Evolutionary conservation across 2,329 filamentous ascomycete species (phyloP).

Genomic region (Epichloe coenophiala): DNA sequence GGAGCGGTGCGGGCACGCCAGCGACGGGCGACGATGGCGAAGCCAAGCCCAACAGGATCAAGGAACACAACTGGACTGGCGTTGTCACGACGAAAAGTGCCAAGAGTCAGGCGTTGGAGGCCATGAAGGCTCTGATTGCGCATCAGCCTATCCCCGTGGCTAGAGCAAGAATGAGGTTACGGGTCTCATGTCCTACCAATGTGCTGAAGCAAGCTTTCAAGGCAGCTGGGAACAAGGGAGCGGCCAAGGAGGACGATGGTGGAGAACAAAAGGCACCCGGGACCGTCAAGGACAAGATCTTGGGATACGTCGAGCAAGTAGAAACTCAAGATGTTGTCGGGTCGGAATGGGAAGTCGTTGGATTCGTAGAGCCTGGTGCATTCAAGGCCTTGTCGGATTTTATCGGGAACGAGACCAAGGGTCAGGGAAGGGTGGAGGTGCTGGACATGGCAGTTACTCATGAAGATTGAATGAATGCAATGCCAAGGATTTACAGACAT

Average conservation of each 20-base stretch:
- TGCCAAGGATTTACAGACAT: not conserved
- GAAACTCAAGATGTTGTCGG: slow-evolving; percentile 76
- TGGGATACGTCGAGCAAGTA: slow-evolving; percentile 77
- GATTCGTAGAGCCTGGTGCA: slow-evolving; percentile 87
- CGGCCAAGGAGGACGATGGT: slow-evolving; percentile 31
- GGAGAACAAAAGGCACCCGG: slow-evolving; percentile 50
- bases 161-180: slow-evolving; percentile 78
- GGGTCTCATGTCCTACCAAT: slow-evolving; percentile 70
- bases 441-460: slow-evolving; percentile 91
- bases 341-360: slow-evolving; percentile 84
- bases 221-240: slow-evolving; percentile 30
- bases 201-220: slow-evolving; percentile 71
- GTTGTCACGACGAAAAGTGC: slow-evolving; percentile 77
- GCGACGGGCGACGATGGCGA: slow-evolving; percentile 35
- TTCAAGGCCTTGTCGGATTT: slow-evolving; percentile 87
- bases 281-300: slow-evolving; percentile 82
- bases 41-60: slow-evolving; percentile 33
- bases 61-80: slow-evolving; percentile 67
- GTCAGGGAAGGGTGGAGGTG: slow-evolving; percentile 81
- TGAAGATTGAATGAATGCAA: slow-evolving; percentile 42
- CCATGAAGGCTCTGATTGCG: slow-evolving; percentile 90
- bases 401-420: slow-evolving; percentile 79
- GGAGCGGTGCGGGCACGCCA: slow-evolving; percentile 27
- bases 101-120: slow-evolving; percentile 88
- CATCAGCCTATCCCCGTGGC: slow-evolving; percentile 90